Base-by-base conservation (phyloP, 2,329 filamentous ascomycete species). In the Exophiala mesophila region DNA sequence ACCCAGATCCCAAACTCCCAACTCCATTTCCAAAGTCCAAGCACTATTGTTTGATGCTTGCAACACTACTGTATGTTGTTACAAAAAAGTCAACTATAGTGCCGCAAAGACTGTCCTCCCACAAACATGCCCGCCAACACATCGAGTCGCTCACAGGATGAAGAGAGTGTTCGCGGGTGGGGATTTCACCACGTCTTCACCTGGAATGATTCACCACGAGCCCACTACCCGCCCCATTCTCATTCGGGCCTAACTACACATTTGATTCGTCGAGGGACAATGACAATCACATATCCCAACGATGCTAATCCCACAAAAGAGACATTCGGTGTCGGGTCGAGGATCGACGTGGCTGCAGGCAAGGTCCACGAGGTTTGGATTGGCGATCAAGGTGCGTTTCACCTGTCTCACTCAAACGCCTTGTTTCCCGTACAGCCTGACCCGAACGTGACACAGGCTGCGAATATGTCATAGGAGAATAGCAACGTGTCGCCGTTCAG, bases 341-440 rank as follows among this genome's bases (percentile, higher is more conserved):
- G 77, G 48, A 60, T 80, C 13, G 77, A 81, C 60, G 77, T 81
- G 1, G 72, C 75, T 17, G 75, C 74, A 0, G 65, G 69, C 2
- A 71, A 70, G 52, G 42, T 70, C 16, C 77, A 81, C 55, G 76
- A 81, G 59, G 77, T 81, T 1, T 80, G 77, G 76, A 73, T 81
- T 50, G 77, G 78, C 1, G 50, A 61, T 5, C 64, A 72, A 29
- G 53, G 53, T 52, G 30, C 26, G 28, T 30, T n/a, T 15, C 26
- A 20, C 17, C n/a, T n/a, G n/a, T n/a, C n/a, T n/a, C n/a, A n/a
- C n/a, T n/a, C n/a, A n/a, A n/a, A n/a, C n/a, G n/a, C n/a, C n/a
- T n/a, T n/a, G n/a, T n/a, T n/a, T n/a, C n/a, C n/a, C n/a, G n/a
- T n/a, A n/a, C n/a, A n/a, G n/a, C n/a, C n/a, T n/a, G n/a, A n/a